Base-by-base conservation (phyloP, 2,329 filamentous ascomycete species). In the Thelonectria blattea region DNA sequence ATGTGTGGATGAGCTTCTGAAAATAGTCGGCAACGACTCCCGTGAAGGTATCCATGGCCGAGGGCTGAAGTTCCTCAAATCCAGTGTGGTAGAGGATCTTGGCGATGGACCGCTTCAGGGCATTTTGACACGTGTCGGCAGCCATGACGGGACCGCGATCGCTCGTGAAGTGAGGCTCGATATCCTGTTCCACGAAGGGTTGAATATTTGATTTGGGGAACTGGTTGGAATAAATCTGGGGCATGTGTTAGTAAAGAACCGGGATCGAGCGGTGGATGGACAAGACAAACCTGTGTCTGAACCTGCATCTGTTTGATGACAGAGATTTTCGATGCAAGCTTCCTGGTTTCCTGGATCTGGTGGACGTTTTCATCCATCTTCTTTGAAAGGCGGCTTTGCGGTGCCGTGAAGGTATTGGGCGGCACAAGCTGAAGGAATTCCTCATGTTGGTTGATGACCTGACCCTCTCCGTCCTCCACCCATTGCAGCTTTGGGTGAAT, bases 271-370 rank as follows among this genome's bases (percentile, higher is more conserved):
- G 24, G 27, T 22, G 7, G 7, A 15, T 37, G 34, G n/a, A 22
- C 27, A 14, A 15, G 27, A 32, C 80, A 73, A 85, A 92, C 91
- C 85, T 97, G 95, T 52, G 93, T 92, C 75, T 99, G 95, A 55
- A 98, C 87, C 78, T 99, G 95, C 95, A 99, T 99, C 79, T 99
- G 95, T 80, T 98, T 99, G 74, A 99, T 95, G 63, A 99, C 92
- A 50, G 92, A 90, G 74, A 99, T 97, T 78, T 98, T 99, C 11
- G 93, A 93, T 71, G 93, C 96, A 30, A 99, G 85, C 74, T 97
- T 98, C 68, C 95, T 86, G 1, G 95, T 99, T 71, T 98, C 94
- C 75, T 99, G 95, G 84, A 99, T 93, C 73, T 97, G 93, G 62
- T 88, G 87, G 77, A 98, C 92, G 69, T 99, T 99, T 56, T 88